A percentile compares a stretch with the other conserved stretches of the same genome.
Evolutionary conservation across 1,284 basidiomycete genomes (phyloP).

Genomic region (Porodaedalea pini): DNA sequence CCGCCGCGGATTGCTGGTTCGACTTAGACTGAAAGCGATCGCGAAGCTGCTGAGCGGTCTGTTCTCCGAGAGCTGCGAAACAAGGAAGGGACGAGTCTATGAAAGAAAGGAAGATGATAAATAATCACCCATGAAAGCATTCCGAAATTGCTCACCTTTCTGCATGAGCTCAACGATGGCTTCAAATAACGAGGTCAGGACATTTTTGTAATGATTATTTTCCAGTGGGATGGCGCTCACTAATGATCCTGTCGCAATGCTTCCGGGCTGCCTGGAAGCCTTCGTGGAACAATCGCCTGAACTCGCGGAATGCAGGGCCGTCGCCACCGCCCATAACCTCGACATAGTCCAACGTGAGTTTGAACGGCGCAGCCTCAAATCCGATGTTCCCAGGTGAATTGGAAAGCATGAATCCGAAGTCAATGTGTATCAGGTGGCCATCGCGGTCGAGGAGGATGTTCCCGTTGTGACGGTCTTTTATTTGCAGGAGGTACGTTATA

Average conservation of each 20-base stretch:
- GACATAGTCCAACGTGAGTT: slow-evolving; percentile 91
- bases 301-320: slow-evolving; percentile 77
- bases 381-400: slow-evolving; percentile 97
- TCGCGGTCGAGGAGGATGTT: slow-evolving; percentile 96
- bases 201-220: slow-evolving; percentile 14
- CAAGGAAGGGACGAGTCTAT: slow-evolving; percentile 90
- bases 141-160: slow-evolving; percentile 54
- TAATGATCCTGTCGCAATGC: slow-evolving; percentile 95
- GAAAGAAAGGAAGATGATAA: neutral
- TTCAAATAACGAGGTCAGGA: slow-evolving; percentile 29
- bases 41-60: slow-evolving; percentile 82
- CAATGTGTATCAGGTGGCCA: slow-evolving; percentile 93
- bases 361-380: slow-evolving; percentile 99
- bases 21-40: slow-evolving; percentile 93
- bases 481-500: slow-evolving; percentile 93
- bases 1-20: slow-evolving; percentile 83
- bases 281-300: slow-evolving; percentile 84
- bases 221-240: slow-evolving; percentile 42
- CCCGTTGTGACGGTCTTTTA: slow-evolving; percentile 99
- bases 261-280: slow-evolving; percentile 94
- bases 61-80: slow-evolving; percentile 86
- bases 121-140: neutral
- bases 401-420: slow-evolving; percentile 98
- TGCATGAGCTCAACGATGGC: slow-evolving; percentile 96
- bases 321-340: slow-evolving; percentile 92